These are phyloP conservation scores for Nitzschia inconspicua DNA, from an alignment of 108 stramenopile species.

Conservation along the genomic window DNA sequence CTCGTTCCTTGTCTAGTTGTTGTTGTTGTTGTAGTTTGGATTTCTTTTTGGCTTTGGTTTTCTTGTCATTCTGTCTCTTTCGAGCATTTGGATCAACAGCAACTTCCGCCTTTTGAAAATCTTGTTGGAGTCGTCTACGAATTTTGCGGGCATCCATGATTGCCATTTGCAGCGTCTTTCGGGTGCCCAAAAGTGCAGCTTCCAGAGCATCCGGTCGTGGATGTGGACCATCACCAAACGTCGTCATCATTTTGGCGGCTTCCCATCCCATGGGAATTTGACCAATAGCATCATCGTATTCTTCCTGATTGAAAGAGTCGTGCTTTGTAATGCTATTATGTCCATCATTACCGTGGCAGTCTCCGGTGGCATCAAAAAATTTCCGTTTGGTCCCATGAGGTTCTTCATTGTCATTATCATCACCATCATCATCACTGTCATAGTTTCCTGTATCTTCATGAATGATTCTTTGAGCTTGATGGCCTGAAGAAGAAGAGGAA, in stretches of 20 bases:
- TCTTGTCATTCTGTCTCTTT: not conserved
- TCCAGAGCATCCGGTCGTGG: constrained; percentile 52
- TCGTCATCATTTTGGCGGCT: constrained; percentile 72
- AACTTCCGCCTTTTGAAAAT: constrained; percentile 23
- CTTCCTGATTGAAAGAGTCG: not conserved
- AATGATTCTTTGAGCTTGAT: not conserved
- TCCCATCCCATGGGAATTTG: constrained; percentile 69
- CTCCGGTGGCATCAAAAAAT: not conserved
- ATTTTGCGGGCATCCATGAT: constrained; percentile 76
- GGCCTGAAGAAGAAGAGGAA: not conserved
- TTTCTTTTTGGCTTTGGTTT: not conserved
- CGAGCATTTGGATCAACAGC: not conserved
- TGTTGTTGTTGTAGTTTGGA: not conserved
- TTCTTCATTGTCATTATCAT: constrained; percentile 7
- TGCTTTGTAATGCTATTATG: not conserved
- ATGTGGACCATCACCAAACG: constrained; percentile 72
- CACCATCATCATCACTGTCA: constrained; percentile 5
- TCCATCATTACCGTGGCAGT: not conserved
- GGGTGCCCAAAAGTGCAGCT: constrained; percentile 55
- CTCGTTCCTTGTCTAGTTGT: no score
- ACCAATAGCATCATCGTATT: not conserved
- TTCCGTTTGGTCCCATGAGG: not conserved
- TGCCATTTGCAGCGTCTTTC: constrained; percentile 50
- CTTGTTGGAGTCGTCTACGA: constrained; percentile 33
- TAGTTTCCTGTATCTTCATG: constrained; percentile 34